Percentiles rank a stretch among this genome's conserved stretches.
phyloP scores from a whole-genome alignment of 805 yeast genomes.

The Kluyveromyces siamensis region DNA sequence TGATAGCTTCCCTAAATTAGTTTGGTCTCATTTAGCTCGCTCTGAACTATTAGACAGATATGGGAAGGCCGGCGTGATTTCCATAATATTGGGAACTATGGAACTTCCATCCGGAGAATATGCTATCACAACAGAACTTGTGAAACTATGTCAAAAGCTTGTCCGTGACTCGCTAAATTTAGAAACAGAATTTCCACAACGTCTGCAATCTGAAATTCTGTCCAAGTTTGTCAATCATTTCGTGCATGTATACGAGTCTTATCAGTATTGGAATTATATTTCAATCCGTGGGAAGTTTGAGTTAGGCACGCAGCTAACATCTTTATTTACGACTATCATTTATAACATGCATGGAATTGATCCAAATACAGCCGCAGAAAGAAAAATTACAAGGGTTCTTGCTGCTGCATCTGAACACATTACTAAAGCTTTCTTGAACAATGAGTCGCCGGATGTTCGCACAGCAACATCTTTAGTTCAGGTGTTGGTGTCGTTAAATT shows the following conservation, averaged over 20 bases:
- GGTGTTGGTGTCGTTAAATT: constrained; percentile 3
- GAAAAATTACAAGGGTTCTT: constrained; percentile 41
- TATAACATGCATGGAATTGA: constrained; percentile 48
- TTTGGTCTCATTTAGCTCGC: constrained; percentile 70
- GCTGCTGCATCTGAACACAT: constrained; percentile 43
- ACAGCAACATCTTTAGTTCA: constrained; percentile 29
- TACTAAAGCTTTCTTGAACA: constrained; percentile 45
- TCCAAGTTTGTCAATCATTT: constrained; percentile 45
- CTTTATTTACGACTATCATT: constrained; percentile 47
- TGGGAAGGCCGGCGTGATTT: constrained; percentile 56
- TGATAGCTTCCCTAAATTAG: constrained; percentile 47
- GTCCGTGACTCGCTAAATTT: constrained; percentile 40
- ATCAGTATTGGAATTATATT: constrained; percentile 58
- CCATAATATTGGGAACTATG: constrained; percentile 55
- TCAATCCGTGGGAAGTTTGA: constrained; percentile 48
- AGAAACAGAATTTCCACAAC: constrained; percentile 30
- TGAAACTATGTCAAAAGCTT: constrained; percentile 46
- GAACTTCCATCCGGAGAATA: constrained; percentile 66
- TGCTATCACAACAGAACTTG: constrained; percentile 50
- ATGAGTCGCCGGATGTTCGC: constrained; percentile 42
- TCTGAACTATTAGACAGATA: constrained; percentile 56
- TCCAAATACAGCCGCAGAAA: constrained; percentile 27
- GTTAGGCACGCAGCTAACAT: constrained; percentile 47
- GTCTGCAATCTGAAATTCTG: constrained; percentile 46
- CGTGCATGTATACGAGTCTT: constrained; percentile 66